These are phyloP conservation scores for Fragilaria crotonensis DNA, from an alignment of 108 stramenopile species.

Conservation along the genomic window DNA sequence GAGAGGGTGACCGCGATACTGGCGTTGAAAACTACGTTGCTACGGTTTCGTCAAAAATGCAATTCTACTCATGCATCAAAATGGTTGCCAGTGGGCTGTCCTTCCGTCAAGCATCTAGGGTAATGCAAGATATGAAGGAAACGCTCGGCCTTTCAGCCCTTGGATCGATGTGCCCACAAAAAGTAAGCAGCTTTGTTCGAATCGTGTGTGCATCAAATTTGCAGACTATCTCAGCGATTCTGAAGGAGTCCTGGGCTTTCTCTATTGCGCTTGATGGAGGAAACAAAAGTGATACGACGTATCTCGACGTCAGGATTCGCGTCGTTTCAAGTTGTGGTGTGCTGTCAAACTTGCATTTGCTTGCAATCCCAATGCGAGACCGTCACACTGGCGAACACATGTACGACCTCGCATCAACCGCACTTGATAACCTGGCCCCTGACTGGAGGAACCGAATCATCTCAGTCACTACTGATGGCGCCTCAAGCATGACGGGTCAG, in stretches of 20 bases:
- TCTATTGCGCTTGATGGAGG: background rate
- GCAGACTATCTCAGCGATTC: background rate
- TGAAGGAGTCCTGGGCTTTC: background rate
- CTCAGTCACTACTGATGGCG: background rate
- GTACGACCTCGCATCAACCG: background rate
- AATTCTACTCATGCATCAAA: background rate
- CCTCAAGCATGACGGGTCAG: background rate
- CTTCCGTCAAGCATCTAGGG: background rate
- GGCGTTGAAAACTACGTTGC: background rate
- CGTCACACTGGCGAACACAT: background rate
- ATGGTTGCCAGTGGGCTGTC: background rate
- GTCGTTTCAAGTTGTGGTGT: background rate
- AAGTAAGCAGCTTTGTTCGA: background rate
- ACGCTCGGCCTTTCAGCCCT: background rate
- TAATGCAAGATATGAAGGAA: background rate
- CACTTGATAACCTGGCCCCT: background rate
- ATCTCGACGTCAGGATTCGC: background rate
- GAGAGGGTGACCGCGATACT: background rate
- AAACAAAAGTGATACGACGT: background rate
- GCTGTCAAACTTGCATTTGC: background rate
- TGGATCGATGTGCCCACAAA: background rate
- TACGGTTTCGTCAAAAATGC: background rate
- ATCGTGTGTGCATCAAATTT: background rate
- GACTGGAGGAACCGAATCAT: background rate
- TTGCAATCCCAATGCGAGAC: background rate